These are phyloP conservation scores for Lipomyces yamanashiensis DNA, from an alignment of 805 yeast genomes.

Conservation along the genomic window DNA sequence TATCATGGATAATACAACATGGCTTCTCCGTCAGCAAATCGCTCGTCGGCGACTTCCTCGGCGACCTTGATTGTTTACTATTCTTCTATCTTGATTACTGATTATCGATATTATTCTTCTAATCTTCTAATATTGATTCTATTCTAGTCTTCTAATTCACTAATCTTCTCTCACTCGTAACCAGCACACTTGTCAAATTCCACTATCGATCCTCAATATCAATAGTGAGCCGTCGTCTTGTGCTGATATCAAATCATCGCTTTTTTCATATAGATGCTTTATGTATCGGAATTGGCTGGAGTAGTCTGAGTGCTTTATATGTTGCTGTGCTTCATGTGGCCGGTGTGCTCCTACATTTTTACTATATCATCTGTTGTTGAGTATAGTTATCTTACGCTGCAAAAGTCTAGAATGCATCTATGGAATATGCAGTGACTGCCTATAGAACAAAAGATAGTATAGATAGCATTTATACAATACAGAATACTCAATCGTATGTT, in stretches of 20 bases:
- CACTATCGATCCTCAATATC: slow-evolving; percentile 23
- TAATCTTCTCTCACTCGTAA: neutral
- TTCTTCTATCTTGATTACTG: no score
- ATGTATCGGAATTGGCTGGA: neutral
- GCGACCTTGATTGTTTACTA: no score
- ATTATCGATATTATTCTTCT: neutral
- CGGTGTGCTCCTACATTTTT: slow-evolving; percentile 31
- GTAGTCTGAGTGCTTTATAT: slow-evolving; percentile 31
- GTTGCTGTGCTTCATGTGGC: slow-evolving; percentile 14
- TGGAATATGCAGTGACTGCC: no score
- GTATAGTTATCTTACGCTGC: neutral
- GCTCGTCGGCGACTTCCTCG: no score
- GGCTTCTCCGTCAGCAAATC: no score
- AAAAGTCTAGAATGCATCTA: neutral
- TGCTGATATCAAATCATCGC: slow-evolving; percentile 28
- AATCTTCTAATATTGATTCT: neutral
- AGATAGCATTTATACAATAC: no score
- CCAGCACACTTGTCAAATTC: slow-evolving; percentile 38
- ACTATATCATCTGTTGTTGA: neutral
- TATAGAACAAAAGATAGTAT: no score
- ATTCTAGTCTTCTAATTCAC: neutral
- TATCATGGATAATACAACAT: no score
- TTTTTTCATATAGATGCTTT: neutral
- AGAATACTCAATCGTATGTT: no score
- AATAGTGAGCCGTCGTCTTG: slow-evolving; percentile 36